These are phyloP conservation scores for Volvox carteri DNA, from an alignment of 163 green algal genomes.

Conservation along the genomic window DNA sequence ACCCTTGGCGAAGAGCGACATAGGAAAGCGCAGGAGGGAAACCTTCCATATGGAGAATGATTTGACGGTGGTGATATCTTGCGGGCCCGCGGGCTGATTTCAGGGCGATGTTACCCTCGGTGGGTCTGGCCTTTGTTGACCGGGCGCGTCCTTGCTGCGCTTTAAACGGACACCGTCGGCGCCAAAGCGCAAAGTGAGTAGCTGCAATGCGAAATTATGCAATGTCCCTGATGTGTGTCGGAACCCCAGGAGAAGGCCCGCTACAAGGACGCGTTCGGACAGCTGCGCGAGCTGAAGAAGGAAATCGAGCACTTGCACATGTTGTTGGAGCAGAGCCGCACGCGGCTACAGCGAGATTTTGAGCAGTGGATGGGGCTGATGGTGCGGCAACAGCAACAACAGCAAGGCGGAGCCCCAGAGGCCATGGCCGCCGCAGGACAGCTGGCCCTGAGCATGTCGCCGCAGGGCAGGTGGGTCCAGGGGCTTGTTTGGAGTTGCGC, in stretches of 20 bases:
- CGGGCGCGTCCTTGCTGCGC: too few relatives aligned
- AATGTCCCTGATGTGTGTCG: too few relatives aligned
- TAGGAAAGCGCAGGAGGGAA: too few relatives aligned
- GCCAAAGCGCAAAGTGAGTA: too few relatives aligned
- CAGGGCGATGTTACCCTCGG: too few relatives aligned
- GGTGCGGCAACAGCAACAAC: constrained; percentile 70
- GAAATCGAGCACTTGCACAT: constrained; percentile 92
- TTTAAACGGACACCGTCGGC: too few relatives aligned
- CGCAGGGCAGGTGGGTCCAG: not conserved
- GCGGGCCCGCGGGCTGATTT: too few relatives aligned
- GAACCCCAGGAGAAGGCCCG: constrained; percentile 76
- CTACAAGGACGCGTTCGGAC: constrained; percentile 86
- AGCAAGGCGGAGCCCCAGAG: not conserved
- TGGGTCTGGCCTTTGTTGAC: too few relatives aligned
- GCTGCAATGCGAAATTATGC: too few relatives aligned
- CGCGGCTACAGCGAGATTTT: constrained; percentile 81
- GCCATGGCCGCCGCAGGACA: not conserved
- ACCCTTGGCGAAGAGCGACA: too few relatives aligned
- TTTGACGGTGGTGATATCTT: too few relatives aligned
- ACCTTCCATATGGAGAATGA: too few relatives aligned
- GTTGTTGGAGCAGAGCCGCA: constrained; percentile 83
- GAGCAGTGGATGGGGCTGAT: constrained; percentile 83
- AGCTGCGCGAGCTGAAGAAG: constrained; percentile 85
- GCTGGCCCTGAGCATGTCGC: not conserved
- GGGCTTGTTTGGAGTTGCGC: not conserved